These are phyloP conservation scores for Penicillium ucsense DNA, from an alignment of 495 filamentous ascomycete species.

Conservation along the genomic window DNA sequence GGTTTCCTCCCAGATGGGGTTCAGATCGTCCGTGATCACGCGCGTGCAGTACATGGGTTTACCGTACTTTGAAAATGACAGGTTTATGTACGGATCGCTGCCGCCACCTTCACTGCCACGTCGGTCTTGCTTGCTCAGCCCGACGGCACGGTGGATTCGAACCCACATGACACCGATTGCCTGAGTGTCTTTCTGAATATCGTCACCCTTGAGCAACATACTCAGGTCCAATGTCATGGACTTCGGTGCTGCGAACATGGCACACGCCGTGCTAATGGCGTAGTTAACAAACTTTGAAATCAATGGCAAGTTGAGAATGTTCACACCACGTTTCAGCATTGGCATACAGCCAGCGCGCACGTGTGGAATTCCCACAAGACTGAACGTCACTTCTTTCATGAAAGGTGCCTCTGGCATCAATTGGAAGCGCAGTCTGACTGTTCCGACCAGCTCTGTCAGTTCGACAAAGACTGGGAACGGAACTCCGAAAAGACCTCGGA, in stretches of 20 bases:
- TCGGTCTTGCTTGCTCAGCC: constrained; percentile 84
- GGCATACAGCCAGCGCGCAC: constrained; percentile 86
- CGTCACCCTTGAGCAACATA: constrained; percentile 82
- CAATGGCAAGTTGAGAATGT: constrained; percentile 82
- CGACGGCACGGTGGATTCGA: constrained; percentile 76
- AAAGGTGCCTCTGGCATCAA: constrained; percentile 87
- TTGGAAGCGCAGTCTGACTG: constrained; percentile 68
- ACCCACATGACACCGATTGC: constrained; percentile 86
- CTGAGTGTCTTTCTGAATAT: constrained; percentile 77
- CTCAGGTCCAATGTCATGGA: constrained; percentile 85
- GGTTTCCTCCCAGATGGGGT: constrained; percentile 86
- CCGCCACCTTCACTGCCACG: constrained; percentile 78
- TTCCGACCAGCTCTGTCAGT: constrained; percentile 75
- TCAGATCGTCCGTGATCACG: constrained; percentile 88
- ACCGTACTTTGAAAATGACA: constrained; percentile 75
- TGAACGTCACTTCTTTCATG: constrained; percentile 84
- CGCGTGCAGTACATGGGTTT: constrained; percentile 98
- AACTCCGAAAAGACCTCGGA: constrained; percentile 66
- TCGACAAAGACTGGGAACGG: constrained; percentile 86
- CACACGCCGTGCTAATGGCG: constrained; percentile 76
- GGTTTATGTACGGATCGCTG: constrained; percentile 81
- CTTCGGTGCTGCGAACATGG: constrained; percentile 94
- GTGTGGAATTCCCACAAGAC: constrained; percentile 83
- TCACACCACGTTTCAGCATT: constrained; percentile 79
- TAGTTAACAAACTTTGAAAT: constrained; percentile 97